These are phyloP conservation scores for Cyclotella distinguenda DNA, from an alignment of 108 stramenopile genomes.

Conservation along the genomic window DNA sequence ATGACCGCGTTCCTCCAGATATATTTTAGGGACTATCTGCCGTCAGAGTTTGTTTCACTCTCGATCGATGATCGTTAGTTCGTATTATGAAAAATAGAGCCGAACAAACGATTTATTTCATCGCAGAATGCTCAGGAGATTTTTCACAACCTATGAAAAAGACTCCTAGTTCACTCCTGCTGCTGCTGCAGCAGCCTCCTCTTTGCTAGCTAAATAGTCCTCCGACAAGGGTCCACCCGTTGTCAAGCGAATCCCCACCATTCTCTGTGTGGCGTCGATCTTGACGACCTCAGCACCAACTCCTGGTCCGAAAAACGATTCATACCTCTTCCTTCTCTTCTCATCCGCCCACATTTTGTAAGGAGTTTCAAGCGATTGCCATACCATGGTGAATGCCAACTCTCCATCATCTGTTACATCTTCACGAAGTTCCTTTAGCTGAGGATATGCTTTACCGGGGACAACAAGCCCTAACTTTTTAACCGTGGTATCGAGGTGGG, in stretches of 20 bases:
- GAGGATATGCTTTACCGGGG: conserved; percentile 93
- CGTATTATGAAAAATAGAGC: no score
- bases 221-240: conserved; percentile 57
- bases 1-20: no score
- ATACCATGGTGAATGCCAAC: conserved; percentile 91
- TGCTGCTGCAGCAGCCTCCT: conserved; percentile 8
- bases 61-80: no score
- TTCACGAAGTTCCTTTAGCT: conserved; percentile 87
- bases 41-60: no score
- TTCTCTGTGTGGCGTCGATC: conserved; percentile 87
- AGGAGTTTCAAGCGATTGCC: conserved; percentile 91
- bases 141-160: neutral
- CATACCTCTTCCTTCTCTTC: conserved; percentile 88
- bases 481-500: conserved; percentile 96
- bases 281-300: conserved; percentile 91
- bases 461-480: conserved; percentile 93
- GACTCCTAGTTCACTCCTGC: neutral
- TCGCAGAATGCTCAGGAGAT: neutral
- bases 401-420: conserved; percentile 70
- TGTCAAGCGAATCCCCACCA: conserved; percentile 91
- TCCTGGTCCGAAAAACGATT: conserved; percentile 92
- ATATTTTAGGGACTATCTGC: no score
- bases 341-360: conserved; percentile 98
- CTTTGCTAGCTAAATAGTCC: conserved; percentile 36
- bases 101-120: no score